Conservation (phyloP, 805 yeast genomes). For the Candida parachauliodes region DNA sequence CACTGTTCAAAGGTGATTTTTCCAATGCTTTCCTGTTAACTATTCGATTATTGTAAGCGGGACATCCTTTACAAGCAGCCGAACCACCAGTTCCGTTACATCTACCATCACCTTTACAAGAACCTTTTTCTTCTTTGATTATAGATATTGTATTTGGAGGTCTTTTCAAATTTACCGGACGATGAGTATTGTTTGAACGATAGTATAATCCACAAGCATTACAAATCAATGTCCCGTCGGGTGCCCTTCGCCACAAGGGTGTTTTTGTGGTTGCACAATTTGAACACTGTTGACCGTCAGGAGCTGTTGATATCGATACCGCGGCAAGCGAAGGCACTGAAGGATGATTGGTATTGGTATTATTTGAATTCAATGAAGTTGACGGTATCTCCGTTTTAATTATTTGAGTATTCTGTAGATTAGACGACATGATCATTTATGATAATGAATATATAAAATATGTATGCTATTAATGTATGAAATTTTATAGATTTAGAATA, state of each 20-base stretch:
- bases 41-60: constrained; percentile 73
- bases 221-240: constrained; percentile 53
- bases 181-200: constrained; percentile 55
- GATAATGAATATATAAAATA: no score
- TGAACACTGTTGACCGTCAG: constrained; percentile 46
- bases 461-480: no score
- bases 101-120: constrained; percentile 72
- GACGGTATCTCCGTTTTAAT: constrained; percentile 6
- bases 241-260: constrained; percentile 57
- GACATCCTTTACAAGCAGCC: constrained; percentile 76
- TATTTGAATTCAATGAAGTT: neutral
- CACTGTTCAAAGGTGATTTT: constrained; percentile 6
- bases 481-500: no score
- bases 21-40: constrained; percentile 18
- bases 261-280: constrained; percentile 56
- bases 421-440: constrained; percentile 1
- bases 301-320: neutral
- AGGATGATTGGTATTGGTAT: no score
- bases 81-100: constrained; percentile 90
- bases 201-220: constrained; percentile 60
- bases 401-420: neutral
- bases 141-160: constrained; percentile 49
- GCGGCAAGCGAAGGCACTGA: no score
- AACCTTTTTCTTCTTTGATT: constrained; percentile 44
- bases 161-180: constrained; percentile 64